These are phyloP conservation scores for Urtica urens DNA, from an alignment of 306 rosid species.

Conservation along the genomic window DNA sequence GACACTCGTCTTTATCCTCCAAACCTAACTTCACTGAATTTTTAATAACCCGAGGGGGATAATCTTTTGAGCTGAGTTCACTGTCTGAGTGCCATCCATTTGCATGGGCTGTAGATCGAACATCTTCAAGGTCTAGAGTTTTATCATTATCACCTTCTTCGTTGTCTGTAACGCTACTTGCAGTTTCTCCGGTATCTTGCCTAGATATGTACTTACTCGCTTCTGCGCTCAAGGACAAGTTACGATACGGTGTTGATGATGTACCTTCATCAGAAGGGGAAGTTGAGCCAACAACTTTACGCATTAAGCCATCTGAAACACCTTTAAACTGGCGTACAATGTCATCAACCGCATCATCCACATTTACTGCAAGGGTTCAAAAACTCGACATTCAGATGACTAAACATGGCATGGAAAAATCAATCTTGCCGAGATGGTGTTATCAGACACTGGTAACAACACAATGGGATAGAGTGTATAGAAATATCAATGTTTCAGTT, in stretches of 20 bases:
- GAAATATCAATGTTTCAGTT: neutral
- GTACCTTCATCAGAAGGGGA: constrained; percentile 31
- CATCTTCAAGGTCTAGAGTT: constrained; percentile 26
- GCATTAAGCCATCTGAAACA: constrained; percentile 79
- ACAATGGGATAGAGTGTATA: neutral
- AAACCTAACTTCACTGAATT: constrained; percentile 24
- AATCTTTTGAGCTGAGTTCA: constrained; percentile 51
- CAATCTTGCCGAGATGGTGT: neutral
- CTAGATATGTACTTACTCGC: constrained; percentile 36
- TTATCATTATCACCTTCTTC: constrained; percentile 43
- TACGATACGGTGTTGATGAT: constrained; percentile 27
- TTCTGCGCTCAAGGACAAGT: constrained; percentile 41
- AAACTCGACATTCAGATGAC: constrained; percentile 3
- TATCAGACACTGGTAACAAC: neutral
- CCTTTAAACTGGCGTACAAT: constrained; percentile 91
- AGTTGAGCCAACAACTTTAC: constrained; percentile 54
- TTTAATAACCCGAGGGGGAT: constrained; percentile 31
- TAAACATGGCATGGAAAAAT: constrained; percentile 3
- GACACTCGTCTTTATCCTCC: constrained; percentile 34
- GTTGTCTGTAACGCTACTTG: constrained; percentile 45
- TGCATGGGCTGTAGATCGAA: constrained; percentile 22
- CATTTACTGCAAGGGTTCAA: constrained; percentile 50
- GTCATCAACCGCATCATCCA: constrained; percentile 94
- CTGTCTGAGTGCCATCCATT: constrained; percentile 62
- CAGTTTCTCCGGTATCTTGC: constrained; percentile 36